phyloP scores from a whole-genome alignment of 1,139 yeast genomes.

The Torulaspora globosa region DNA sequence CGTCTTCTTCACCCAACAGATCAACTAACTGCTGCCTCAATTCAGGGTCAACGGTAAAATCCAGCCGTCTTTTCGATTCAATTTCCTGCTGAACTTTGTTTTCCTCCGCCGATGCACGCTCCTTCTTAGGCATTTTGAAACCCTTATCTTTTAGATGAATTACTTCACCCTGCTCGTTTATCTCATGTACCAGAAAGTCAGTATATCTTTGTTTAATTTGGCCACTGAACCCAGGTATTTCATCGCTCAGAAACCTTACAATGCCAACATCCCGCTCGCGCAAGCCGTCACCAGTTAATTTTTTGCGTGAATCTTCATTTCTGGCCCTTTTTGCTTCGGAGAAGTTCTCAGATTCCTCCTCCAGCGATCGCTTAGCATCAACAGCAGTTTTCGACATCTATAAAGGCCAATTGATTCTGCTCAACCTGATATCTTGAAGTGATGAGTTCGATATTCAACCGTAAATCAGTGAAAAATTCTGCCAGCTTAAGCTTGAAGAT shows the following conservation, averaged over 20 bases:
- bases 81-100: conserved; percentile 39
- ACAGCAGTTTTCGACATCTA: conserved; percentile 12
- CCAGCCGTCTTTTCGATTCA: conserved; percentile 42
- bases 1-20: conserved; percentile 57
- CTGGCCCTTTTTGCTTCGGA: conserved; percentile 11
- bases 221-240: conserved; percentile 66
- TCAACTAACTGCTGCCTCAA: conserved; percentile 47
- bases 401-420: background rate
- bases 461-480: conserved; percentile 10
- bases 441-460: conserved; percentile 6
- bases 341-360: conserved; percentile 5
- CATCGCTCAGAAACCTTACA: conserved; percentile 56
- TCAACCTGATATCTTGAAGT: background rate
- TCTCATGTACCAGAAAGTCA: conserved; percentile 93
- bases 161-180: conserved; percentile 62
- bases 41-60: conserved; percentile 46
- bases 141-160: conserved; percentile 76
- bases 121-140: conserved; percentile 47
- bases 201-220: conserved; percentile 82
- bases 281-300: conserved; percentile 25
- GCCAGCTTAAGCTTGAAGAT: background rate
- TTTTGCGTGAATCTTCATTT: conserved; percentile 1
- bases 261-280: conserved; percentile 81
- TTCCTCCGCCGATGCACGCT: conserved; percentile 47
- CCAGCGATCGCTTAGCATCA: conserved; percentile 13